phyloP scores from a whole-genome alignment of 495 filamentous ascomycete genomes.

The Schizothecium vesticola region DNA sequence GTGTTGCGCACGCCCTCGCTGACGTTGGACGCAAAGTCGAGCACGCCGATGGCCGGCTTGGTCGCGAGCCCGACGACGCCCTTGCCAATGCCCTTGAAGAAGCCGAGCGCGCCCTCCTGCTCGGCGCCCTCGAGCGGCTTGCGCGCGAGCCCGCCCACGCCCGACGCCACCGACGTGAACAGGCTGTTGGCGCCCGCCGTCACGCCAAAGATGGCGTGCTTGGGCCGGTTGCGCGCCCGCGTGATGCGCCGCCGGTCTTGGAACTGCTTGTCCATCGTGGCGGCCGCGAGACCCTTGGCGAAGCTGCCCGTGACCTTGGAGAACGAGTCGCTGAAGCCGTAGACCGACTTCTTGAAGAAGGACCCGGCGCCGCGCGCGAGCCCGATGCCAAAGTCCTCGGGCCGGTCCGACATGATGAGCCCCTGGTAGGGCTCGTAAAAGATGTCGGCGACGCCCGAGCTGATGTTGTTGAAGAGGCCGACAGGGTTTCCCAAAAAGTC shows the following conservation, averaged over 20 bases:
- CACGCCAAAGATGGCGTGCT: slow-evolving; percentile 94
- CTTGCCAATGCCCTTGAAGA: slow-evolving; percentile 97
- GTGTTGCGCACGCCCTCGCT: slow-evolving; percentile 97
- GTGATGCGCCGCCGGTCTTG: slow-evolving; percentile 94
- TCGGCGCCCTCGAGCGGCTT: slow-evolving; percentile 95
- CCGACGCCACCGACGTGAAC: slow-evolving; percentile 82
- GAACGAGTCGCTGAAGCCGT: slow-evolving; percentile 91
- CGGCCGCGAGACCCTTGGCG: slow-evolving; percentile 89
- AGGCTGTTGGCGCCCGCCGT: slow-evolving; percentile 94
- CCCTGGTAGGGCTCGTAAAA: slow-evolving; percentile 99
- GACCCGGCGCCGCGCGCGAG: slow-evolving; percentile 94
- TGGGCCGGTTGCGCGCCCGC: slow-evolving; percentile 85
- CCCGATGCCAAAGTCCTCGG: slow-evolving; percentile 88
- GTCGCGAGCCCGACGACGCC: slow-evolving; percentile 87
- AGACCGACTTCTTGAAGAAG: slow-evolving; percentile 98
- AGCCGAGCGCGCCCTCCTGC: slow-evolving; percentile 86
- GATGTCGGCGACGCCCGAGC: slow-evolving; percentile 91
- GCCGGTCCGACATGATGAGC: slow-evolving; percentile 89
- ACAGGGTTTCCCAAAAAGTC: slow-evolving; percentile 99
- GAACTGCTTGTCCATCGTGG: slow-evolving; percentile 96
- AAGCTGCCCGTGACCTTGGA: slow-evolving; percentile 95
- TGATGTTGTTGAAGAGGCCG: slow-evolving; percentile 95
- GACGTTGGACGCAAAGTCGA: slow-evolving; percentile 93
- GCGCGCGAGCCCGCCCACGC: slow-evolving; percentile 84
- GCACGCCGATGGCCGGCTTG: slow-evolving; percentile 93